Evolutionary conservation across 139 green algal species (phyloP).

Genomic region (Closterium sp.): DNA sequence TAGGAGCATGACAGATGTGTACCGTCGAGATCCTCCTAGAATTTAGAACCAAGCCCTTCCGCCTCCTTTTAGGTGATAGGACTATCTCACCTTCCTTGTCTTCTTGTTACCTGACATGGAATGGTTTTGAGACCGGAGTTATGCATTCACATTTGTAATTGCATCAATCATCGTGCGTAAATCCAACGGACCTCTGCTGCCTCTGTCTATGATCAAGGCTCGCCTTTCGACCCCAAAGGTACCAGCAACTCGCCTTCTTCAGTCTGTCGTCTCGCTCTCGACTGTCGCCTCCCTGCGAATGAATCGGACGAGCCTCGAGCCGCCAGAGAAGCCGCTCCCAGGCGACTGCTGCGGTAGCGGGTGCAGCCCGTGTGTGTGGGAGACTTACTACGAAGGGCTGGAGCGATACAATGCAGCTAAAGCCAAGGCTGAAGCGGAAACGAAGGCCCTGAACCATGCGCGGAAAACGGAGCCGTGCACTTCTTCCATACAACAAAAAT

Average conservation of each 20-base stretch:
- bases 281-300: not conserved
- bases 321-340: conserved; percentile 28
- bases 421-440: not conserved
- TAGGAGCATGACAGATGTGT: too few species aligned
- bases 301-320: not conserved
- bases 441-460: not conserved
- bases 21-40: too few species aligned
- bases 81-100: not conserved
- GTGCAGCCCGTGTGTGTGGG: conserved; percentile 36
- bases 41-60: too few species aligned
- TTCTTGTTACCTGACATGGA: not conserved
- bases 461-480: not conserved
- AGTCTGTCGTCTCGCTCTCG: not conserved
- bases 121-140: too few species aligned
- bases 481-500: not conserved
- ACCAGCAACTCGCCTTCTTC: not conserved
- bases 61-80: too few species aligned
- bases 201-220: not conserved
- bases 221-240: not conserved
- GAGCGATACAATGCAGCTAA: conserved; percentile 22
- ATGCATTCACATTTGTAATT: not conserved
- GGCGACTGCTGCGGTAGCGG: conserved; percentile 34
- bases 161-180: not conserved
- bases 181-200: too few species aligned
- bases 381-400: conserved; percentile 37